Base-by-base conservation (phyloP, 257 asterid genomes). In the Penstemon davidsonii region DNA sequence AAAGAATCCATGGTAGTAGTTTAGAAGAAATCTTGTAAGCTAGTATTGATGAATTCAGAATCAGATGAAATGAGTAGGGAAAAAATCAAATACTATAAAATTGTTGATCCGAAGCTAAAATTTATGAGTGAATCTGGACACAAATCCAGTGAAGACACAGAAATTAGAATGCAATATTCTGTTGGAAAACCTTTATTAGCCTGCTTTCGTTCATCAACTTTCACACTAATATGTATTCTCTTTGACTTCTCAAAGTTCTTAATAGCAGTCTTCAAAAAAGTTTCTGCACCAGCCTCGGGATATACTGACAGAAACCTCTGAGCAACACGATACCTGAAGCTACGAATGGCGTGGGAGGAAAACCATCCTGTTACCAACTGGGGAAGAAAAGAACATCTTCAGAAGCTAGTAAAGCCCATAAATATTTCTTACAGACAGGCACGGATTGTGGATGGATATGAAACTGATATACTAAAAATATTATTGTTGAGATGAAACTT, bases 331-430 rank as follows among this genome's bases (percentile, higher is more conserved):
- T 78, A 68, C 58, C 99, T 84, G 81, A 93, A 75, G 76, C 82
- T 75, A 70, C 88, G 85, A 45, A 88, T 73, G 66, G 76, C 69
- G 43, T 76, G 81, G 15, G 85, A 59, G 55, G 96, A 70, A 81
- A 90, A 88, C 99, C 99, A 90, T 65, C 99, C 99, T 43, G 90
- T 84, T 73, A 75, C 78, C 71, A 78, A 79, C 91, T 88, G 86
- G 69, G 77, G 33, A 70, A 74, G 74, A 72, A 59, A n/a, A 75
- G 45, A 59, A 67, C 46, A 71, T 36, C 41, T 51, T 40, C 58
- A 72, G 15, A 68, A 59, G 53, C 44, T 11, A 25, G 40, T 71
- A 49, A 56, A 51, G 25, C 58, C 39, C 18, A 56, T 39, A 69
- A 41, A 62, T 56, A 47, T 59, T 15, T 66, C 9, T 19, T 33